Percentiles rank a stretch among this genome's conserved stretches.
Conservation (phyloP, 2,329 filamentous ascomycete genomes). For the Microsporum canis region DNA sequence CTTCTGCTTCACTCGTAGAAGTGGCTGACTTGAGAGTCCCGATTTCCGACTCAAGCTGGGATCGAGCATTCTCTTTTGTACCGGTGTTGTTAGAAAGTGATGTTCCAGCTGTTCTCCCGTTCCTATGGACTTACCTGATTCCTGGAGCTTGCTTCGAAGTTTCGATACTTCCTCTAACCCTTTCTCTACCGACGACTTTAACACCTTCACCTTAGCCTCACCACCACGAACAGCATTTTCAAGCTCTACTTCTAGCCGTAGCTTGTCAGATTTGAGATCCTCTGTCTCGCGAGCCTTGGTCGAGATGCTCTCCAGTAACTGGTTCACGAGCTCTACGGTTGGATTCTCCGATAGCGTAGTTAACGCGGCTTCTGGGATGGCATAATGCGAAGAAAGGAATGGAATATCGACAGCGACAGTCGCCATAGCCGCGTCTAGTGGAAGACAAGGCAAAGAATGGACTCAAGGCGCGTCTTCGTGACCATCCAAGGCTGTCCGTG, state of each 20-base stretch:
- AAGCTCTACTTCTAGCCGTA: conserved; percentile 81
- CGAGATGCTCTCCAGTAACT: conserved; percentile 62
- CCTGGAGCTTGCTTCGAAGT: conserved; percentile 65
- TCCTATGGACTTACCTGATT: conserved; percentile 54
- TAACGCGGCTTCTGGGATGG: conserved; percentile 46
- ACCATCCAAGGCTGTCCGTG: conserved; percentile 1
- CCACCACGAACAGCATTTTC: conserved; percentile 78
- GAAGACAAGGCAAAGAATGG: background rate
- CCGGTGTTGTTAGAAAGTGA: conserved; percentile 5
- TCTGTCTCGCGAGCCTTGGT: conserved; percentile 74
- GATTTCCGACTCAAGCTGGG: conserved; percentile 69
- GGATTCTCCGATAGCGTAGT: conserved; percentile 46
- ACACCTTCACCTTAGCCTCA: conserved; percentile 68
- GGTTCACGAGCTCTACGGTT: conserved; percentile 65
- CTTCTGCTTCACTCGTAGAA: conserved; percentile 53
- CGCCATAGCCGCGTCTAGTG: conserved; percentile 38
- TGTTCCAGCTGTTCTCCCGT: background rate
- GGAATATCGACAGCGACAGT: conserved; percentile 45
- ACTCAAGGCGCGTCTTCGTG: background rate
- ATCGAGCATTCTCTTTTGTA: conserved; percentile 58
- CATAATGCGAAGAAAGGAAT: conserved; percentile 49
- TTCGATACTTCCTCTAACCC: conserved; percentile 73
- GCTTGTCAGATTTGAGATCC: conserved; percentile 71
- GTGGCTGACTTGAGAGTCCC: conserved; percentile 64
- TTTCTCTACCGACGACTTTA: conserved; percentile 73